Conservation (phyloP, 2,329 filamentous ascomycete species). For the Epichloe aotearoae region DNA sequence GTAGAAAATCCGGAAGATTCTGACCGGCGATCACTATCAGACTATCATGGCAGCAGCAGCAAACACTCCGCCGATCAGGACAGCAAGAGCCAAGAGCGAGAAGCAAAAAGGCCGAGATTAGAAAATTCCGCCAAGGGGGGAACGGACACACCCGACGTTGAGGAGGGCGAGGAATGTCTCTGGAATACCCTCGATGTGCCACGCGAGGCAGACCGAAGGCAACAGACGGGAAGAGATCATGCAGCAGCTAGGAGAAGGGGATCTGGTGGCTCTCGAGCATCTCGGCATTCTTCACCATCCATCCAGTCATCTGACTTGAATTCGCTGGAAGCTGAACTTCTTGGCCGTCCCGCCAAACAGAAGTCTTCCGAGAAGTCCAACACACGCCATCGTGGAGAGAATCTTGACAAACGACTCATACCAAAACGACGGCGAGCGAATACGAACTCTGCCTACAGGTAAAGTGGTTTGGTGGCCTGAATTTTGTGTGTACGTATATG, state of each 20-base stretch:
- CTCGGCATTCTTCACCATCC: conserved; percentile 18
- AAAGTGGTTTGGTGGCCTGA: background rate
- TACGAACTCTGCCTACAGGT: conserved; percentile 27
- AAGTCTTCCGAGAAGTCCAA: conserved; percentile 15
- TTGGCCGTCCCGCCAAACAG: conserved; percentile 20
- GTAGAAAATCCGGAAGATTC: background rate
- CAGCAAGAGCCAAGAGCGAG: background rate
- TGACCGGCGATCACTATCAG: conserved; percentile 1
- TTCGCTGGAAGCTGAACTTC: conserved; percentile 25
- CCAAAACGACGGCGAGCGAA: conserved; percentile 21
- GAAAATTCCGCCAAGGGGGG: conserved; percentile 1
- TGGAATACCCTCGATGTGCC: conserved; percentile 6
- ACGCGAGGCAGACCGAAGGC: conserved; percentile 5
- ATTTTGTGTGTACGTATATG: background rate
- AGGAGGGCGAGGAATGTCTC: conserved; percentile 12
- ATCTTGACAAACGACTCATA: conserved; percentile 8
- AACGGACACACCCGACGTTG: conserved; percentile 17
- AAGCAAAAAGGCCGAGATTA: background rate
- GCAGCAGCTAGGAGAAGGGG: conserved; percentile 7
- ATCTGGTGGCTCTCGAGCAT: conserved; percentile 12
- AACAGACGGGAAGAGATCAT: background rate
- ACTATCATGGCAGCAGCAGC: background rate
- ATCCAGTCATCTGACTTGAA: conserved; percentile 23
- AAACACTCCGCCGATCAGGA: conserved; percentile 1
- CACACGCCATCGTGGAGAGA: conserved; percentile 11